Conservation (phyloP, 495 filamentous ascomycete species). For the Acidiella bohemica region DNA sequence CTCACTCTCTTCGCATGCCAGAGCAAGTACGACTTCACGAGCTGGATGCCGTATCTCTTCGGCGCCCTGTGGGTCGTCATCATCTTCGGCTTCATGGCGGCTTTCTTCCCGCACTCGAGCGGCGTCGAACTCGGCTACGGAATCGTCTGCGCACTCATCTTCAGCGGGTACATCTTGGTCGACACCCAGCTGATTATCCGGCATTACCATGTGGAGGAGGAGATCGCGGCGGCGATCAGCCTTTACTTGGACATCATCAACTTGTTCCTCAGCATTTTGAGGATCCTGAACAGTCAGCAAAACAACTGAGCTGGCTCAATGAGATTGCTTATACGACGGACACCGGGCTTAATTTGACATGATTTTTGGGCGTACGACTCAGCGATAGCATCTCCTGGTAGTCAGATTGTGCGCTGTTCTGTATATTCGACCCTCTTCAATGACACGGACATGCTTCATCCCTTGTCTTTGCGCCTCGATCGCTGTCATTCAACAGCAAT, state of each 20-base stretch:
- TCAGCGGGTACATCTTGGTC: conserved; percentile 85
- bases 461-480: too few species aligned
- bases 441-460: too few species aligned
- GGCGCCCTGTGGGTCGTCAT: conserved; percentile 79
- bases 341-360: too few species aligned
- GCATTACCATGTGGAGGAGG: conserved; percentile 95
- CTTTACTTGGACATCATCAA: conserved; percentile 96
- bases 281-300: conserved; percentile 24
- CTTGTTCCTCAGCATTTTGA: conserved; percentile 81
- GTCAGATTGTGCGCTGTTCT: too few species aligned
- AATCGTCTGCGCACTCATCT: conserved; percentile 67
- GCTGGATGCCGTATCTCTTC: conserved; percentile 81
- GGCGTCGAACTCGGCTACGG: conserved; percentile 75
- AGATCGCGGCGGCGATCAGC: conserved; percentile 91
- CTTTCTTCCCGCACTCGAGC: conserved; percentile 68
- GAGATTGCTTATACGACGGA: too few species aligned
- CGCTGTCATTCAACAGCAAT: too few species aligned
- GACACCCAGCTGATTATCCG: conserved; percentile 80
- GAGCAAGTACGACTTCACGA: conserved; percentile 94
- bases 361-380: too few species aligned
- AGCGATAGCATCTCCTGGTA: too few species aligned
- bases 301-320: too few species aligned
- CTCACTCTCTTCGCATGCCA: conserved; percentile 94
- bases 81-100: conserved; percentile 79
- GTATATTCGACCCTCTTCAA: too few species aligned